These are phyloP conservation scores for Lyophyllum atratum DNA, from an alignment of 768 basidiomycete species.

Conservation along the genomic window DNA sequence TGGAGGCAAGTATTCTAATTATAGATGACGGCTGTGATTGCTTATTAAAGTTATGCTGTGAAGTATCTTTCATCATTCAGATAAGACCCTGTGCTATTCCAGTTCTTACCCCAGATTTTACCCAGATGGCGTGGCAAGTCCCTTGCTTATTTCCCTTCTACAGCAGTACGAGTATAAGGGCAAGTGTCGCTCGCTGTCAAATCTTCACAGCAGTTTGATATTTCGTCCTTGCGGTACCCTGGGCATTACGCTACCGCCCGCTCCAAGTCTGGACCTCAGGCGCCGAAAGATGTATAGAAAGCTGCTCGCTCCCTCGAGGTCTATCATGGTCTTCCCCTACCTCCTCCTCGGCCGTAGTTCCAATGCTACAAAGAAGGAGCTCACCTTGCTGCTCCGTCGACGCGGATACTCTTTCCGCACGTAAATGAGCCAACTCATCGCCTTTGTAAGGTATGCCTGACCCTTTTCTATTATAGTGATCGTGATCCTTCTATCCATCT, in stretches of 20 bases:
- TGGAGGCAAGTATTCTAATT: too few relatives aligned
- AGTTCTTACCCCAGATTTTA: too few relatives aligned
- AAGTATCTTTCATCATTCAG: too few relatives aligned
- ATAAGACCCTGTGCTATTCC: too few relatives aligned
- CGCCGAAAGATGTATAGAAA: not conserved
- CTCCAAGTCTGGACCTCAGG: too few relatives aligned
- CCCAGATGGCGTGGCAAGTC: not conserved
- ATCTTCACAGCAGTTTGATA: not conserved
- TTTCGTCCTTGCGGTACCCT: not conserved
- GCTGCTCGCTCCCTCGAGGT: not conserved
- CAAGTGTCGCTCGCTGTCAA: not conserved
- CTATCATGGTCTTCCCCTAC: not conserved
- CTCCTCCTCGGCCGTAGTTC: not conserved
- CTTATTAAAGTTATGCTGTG: too few relatives aligned
- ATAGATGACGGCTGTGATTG: too few relatives aligned
- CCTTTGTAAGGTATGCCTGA: not conserved
- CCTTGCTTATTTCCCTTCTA: not conserved
- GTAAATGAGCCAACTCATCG: constrained; percentile 5
- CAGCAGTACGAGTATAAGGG: not conserved
- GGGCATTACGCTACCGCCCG: too few relatives aligned
- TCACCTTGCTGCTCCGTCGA: not conserved
- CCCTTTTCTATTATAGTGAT: constrained; percentile 8
- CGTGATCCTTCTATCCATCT: constrained; percentile 9
- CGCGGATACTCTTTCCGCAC: constrained; percentile 1
- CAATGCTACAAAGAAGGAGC: constrained; percentile 1